Evolutionary conservation across 352 stramenopile genomes (phyloP), one percentile per base, ranked within the genome.

Genomic region (Aphanomyces euteiches): DNA sequence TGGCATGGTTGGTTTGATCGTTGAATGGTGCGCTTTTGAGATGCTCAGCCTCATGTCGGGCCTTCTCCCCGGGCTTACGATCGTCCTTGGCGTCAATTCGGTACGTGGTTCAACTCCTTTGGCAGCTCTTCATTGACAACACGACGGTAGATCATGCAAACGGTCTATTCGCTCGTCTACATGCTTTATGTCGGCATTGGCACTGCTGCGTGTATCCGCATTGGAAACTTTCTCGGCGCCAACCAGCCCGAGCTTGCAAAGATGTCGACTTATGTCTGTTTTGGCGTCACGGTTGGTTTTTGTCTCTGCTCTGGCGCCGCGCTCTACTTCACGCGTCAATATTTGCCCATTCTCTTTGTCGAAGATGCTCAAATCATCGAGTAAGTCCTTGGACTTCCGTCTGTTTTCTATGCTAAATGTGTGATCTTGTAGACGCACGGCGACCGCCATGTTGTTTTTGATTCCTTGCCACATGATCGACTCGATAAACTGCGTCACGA

Each of bases 11-110:
- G 87, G 88, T 76, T 82, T 89, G 73, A 75, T 79, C 15, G 82
- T 87, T 63, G 84, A 90, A 54, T 90, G 79, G 79, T 87, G 82
- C 78, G 83, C 80, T 8, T 90, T 82, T 57, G 84, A 91, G 68
- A 70, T 88, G 28, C 75, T 91, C 53, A 80, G 82, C 10, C 47
- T 90, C 19, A 66, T 89, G 39, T 79, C 87, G 60, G 84, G 83
- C 3, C 56, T 89, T 4, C 73, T 91, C 0, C 82, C 80, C 0
- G 74, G 88, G 38, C 72, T 69, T 10, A 72, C 88, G 21, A 73
- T 89, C 28, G 74, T 80, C 12, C 64, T 90, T 5, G 89, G 81
- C 36, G 82, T 80, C n/a, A 83, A 89, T 58, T 79, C 84, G 0
- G 82, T 89, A 57, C 59, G 63, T 66, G 7, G 12, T 12, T 56